These are phyloP conservation scores for Pythium oligandrum DNA, from an alignment of 352 stramenopile genomes.

Conservation along the genomic window DNA sequence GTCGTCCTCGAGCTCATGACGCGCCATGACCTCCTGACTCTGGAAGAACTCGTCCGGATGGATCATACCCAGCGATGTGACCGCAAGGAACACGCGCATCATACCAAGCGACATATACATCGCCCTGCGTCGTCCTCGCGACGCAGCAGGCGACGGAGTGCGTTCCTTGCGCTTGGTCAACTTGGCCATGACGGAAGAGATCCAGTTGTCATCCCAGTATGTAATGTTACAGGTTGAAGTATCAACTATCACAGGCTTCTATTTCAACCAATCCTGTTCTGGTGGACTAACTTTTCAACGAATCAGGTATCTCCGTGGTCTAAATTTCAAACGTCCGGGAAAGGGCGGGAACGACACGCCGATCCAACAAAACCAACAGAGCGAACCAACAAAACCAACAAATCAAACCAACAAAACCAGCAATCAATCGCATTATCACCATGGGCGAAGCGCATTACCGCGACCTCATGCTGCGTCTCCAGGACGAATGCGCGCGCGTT, in stretches of 20 bases:
- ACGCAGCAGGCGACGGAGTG: no score
- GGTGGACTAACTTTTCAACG: no score
- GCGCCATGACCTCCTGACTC: slow-evolving; percentile 80
- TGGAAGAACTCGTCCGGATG: slow-evolving; percentile 88
- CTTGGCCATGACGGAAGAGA: no score
- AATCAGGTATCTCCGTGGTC: no score
- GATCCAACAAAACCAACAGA: slow-evolving; percentile 2
- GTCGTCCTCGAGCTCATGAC: slow-evolving; percentile 25
- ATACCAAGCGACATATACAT: slow-evolving; percentile 31
- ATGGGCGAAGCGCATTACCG: slow-evolving; percentile 36
- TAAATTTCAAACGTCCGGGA: slow-evolving; percentile 10
- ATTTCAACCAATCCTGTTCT: no score
- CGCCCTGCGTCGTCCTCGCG: slow-evolving; percentile 5
- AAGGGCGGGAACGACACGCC: slow-evolving; percentile 17
- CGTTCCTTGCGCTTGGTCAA: no score
- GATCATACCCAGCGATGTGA: slow-evolving; percentile 51
- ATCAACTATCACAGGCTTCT: no score
- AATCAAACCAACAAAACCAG: slow-evolving; percentile 4
- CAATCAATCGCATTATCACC: slow-evolving; percentile 11
- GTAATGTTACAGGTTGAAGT: slow-evolving; percentile 5
- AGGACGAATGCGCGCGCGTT: slow-evolving; percentile 51
- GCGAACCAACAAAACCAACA: slow-evolving; percentile 4
- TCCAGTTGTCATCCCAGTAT: background rate
- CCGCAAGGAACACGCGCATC: slow-evolving; percentile 29
- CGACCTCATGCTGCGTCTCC: slow-evolving; percentile 47